These are phyloP conservation scores for Eucalyptus marginata DNA, from an alignment of 345 rosid species.

Conservation along the genomic window DNA sequence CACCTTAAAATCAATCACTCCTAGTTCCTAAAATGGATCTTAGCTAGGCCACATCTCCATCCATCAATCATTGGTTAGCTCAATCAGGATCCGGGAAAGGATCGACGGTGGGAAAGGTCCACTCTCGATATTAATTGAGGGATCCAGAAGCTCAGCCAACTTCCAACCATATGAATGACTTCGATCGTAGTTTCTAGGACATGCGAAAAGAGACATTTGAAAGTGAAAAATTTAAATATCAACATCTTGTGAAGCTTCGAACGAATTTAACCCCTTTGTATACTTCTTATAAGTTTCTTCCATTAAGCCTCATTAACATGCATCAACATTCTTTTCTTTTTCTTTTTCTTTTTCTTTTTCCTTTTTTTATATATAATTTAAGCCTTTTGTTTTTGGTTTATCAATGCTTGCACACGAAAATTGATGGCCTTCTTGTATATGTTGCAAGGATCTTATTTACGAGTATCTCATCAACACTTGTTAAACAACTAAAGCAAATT, in stretches of 20 bases:
- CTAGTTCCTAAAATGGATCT: background rate
- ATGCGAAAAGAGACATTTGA: background rate
- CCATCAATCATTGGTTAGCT: background rate
- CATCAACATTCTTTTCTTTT: background rate
- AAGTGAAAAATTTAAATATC: background rate
- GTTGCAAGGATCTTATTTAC: background rate
- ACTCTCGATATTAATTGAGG: background rate
- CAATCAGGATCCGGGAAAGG: background rate
- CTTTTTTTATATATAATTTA: background rate
- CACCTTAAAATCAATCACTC: background rate
- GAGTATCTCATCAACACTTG: background rate
- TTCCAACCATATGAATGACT: background rate
- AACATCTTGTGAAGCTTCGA: background rate
- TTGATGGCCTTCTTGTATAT: background rate
- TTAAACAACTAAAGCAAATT: background rate
- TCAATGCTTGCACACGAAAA: background rate
- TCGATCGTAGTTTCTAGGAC: background rate
- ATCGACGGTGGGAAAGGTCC: background rate
- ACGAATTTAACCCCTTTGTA: background rate
- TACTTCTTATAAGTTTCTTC: background rate
- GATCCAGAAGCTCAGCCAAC: background rate
- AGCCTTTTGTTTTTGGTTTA: background rate
- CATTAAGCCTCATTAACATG: background rate
- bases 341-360: background rate
- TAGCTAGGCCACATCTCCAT: background rate